Base-by-base conservation (phyloP, 2,329 filamentous ascomycete genomes). In the Didymellaceae sp. region DNA sequence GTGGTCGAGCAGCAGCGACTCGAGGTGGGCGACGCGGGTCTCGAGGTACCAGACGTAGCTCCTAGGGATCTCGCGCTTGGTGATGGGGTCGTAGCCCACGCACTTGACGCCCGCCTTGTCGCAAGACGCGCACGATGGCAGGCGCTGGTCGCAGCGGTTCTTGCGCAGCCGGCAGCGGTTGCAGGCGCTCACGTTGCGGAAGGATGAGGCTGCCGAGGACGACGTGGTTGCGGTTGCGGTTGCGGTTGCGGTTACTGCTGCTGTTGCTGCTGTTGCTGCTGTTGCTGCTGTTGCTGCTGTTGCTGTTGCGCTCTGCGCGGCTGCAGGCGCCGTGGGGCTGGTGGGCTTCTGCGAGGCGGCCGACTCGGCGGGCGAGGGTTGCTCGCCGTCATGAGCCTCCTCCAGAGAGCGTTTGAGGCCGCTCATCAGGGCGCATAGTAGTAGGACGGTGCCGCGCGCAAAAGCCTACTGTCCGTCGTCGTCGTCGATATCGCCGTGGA, bases 11-110 rank as follows among this genome's bases (percentile, higher is more conserved):
- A 97, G 82, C 28, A 94, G 76, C 25, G 82, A 81, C 73, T 97
- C 93, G 22, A 97, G 84, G 74, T 94, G 90, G 55, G 86, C 83
- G 45, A 97, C 85, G 52, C 93, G 83, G 21, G 88, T 90, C 74
- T 97, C 93, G 52, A 97, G 86, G 71, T 96, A 97, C 75, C 89
- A 96, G 39, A 97, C 91, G 78, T 97, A 97, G 78, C 84, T 87
- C 74, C 92, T 84, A 40, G 93, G 93, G 51, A 97, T 96, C 75
- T 97, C 91, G 68, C 90, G 87, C 80, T 97, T 97, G 18, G 91
- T 96, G 67, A 97, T 96, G 25, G 93, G 92, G 71, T 97, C 93
- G 74, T 96, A 97, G 56, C 93, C 93, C 41, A 97, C 91, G 72
- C 94, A 97, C 60, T 89, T 87, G 35, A 95, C 90, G 51, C 84